Evolutionary conservation across 169 alveolate species (phyloP).

Genomic region (Perkinsus chesapeaki): DNA sequence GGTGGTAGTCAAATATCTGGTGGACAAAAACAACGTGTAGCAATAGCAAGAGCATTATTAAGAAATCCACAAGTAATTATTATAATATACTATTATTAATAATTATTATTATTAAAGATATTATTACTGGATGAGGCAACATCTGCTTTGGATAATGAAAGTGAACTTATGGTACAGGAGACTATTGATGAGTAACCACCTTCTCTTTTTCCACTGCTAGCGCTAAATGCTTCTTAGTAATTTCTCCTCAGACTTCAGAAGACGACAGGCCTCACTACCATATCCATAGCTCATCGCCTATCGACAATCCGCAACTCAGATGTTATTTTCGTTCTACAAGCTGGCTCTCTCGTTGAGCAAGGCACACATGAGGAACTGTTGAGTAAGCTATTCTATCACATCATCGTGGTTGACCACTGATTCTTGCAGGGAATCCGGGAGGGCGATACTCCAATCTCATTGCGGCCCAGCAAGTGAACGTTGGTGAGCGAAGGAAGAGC

Average conservation of each 20-base stretch:
- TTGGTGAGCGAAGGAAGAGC: neutral
- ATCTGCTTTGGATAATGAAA: slow-evolving; percentile 54
- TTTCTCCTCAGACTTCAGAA: neutral
- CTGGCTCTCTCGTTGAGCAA: neutral
- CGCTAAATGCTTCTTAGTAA: too few species aligned
- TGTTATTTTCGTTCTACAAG: slow-evolving; percentile 24
- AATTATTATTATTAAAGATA: slow-evolving; percentile 16
- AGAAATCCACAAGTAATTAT: slow-evolving; percentile 39
- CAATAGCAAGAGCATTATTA: slow-evolving; percentile 81
- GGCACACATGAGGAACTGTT: slow-evolving; percentile 2
- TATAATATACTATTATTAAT: neutral
- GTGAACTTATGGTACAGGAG: neutral
- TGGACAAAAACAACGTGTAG: slow-evolving; percentile 75
- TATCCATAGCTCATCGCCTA: slow-evolving; percentile 71
- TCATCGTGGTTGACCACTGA: too few species aligned
- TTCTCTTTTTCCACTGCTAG: neutral
- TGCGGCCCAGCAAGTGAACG: neutral
- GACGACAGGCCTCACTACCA: slow-evolving; percentile 14
- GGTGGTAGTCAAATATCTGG: slow-evolving; percentile 54
- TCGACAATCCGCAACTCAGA: slow-evolving; percentile 64
- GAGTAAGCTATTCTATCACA: neutral
- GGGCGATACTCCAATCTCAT: neutral
- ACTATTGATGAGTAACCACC: neutral
- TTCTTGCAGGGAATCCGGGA: neutral
- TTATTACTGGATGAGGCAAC: slow-evolving; percentile 72